Percentiles rank a stretch among this genome's conserved stretches.
phyloP scores from a whole-genome alignment of 2,329 filamentous ascomycete genomes.

The Sclerotinia spermophila region DNA sequence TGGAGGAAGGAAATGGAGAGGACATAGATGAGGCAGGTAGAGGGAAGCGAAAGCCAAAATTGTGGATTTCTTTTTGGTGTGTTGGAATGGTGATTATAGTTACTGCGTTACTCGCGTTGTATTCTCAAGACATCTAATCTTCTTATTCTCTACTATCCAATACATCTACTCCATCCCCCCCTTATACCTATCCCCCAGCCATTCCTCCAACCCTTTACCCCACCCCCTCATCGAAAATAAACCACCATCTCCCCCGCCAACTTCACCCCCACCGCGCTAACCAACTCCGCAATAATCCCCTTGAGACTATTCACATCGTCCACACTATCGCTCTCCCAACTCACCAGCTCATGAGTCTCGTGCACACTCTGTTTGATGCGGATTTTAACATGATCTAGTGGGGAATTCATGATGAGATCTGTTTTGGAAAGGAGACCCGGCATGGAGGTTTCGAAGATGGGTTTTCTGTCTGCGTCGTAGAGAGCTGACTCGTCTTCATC shows the following conservation, averaged over 20 bases:
- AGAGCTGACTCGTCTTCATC: conserved; percentile 22
- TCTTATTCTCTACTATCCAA: neutral
- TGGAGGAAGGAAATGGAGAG: too few species aligned
- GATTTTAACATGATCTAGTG: conserved; percentile 58
- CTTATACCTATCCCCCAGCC: too few species aligned
- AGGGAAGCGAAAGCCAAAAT: too few species aligned
- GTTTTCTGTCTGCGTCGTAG: conserved; percentile 32
- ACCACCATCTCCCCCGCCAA: conserved; percentile 39
- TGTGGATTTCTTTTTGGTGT: too few species aligned
- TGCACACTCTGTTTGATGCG: conserved; percentile 40
- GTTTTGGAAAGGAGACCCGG: conserved; percentile 60
- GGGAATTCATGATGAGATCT: conserved; percentile 48
- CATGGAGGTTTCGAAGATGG: conserved; percentile 58
- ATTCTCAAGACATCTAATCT: too few species aligned
- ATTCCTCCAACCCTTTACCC: too few species aligned
- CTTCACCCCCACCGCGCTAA: conserved; percentile 61
- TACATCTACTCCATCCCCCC: rapidly evolving
- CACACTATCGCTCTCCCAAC: conserved; percentile 55
- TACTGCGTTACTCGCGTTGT: too few species aligned
- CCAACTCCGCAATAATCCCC: conserved; percentile 62
- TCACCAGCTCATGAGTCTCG: conserved; percentile 39
- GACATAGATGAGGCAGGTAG: too few species aligned
- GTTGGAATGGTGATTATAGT: too few species aligned
- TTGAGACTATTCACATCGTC: conserved; percentile 52
- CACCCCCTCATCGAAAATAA: neutral